Conservation (phyloP, 129 eudicot species). For the Lactuca sativa region DNA sequence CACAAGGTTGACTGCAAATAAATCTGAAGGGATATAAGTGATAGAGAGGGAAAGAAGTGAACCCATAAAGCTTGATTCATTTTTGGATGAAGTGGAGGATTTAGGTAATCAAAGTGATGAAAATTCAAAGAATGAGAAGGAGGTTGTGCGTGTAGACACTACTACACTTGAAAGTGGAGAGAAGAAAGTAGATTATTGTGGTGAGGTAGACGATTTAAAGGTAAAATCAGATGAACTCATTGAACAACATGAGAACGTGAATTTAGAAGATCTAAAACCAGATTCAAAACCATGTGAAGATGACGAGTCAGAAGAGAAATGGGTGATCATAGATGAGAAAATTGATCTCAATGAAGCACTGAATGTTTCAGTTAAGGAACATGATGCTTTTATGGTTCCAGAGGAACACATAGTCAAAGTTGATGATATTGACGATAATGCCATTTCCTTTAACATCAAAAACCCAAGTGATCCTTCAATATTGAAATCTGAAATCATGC, state of each 20-base stretch:
- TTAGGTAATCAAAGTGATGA: constrained; percentile 7
- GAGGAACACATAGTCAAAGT: constrained; percentile 15
- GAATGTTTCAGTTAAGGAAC: background rate
- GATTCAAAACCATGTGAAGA: background rate
- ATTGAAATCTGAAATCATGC: background rate
- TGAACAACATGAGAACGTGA: background rate
- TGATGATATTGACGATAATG: background rate
- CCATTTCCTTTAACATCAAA: constrained; percentile 3
- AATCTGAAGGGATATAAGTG: background rate
- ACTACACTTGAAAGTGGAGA: background rate
- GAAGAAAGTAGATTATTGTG: too few species aligned
- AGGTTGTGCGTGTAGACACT: background rate
- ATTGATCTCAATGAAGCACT: background rate
- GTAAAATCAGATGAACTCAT: background rate
- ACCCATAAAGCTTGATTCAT: constrained; percentile 19
- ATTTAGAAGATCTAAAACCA: constrained; percentile 7
- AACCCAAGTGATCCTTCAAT: background rate
- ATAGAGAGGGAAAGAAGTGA: constrained; percentile 11
- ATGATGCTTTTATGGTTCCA: constrained; percentile 2
- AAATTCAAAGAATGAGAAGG: background rate
- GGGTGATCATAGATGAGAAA: background rate
- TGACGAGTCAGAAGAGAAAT: background rate
- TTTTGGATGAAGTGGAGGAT: constrained; percentile 19
- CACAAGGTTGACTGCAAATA: constrained; percentile 45
- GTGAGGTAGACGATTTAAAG: background rate